Conservation (phyloP, 805 yeast genomes). For the Candida easanensis region DNA sequence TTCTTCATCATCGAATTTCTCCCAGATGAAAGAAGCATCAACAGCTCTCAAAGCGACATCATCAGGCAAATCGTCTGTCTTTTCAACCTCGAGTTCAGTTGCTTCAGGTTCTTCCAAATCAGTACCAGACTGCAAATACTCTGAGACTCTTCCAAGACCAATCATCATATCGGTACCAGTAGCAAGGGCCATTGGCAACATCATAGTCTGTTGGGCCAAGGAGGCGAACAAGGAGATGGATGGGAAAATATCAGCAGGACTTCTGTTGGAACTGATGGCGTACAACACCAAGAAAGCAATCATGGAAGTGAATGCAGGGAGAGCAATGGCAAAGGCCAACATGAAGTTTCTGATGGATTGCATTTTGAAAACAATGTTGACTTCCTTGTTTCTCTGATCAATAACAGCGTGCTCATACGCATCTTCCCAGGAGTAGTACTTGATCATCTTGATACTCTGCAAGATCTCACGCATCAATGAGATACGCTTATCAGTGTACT, state of each 20-base stretch:
- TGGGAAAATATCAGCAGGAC: conserved; percentile 65
- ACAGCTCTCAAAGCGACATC: conserved; percentile 46
- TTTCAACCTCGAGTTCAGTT: conserved; percentile 35
- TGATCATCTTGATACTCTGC: conserved; percentile 64
- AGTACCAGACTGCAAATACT: conserved; percentile 46
- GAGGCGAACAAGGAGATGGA: conserved; percentile 67
- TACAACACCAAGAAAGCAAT: conserved; percentile 44
- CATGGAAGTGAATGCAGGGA: conserved; percentile 55
- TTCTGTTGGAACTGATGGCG: conserved; percentile 34
- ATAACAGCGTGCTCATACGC: conserved; percentile 59
- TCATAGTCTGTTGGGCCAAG: conserved; percentile 57
- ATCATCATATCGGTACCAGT: conserved; percentile 66
- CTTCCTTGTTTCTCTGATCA: conserved; percentile 55
- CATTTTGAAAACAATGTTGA: conserved; percentile 51
- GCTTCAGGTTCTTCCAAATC: conserved; percentile 34
- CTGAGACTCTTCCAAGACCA: conserved; percentile 57
- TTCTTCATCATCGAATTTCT: conserved; percentile 36
- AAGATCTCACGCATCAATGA: conserved; percentile 58
- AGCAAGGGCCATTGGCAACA: conserved; percentile 69
- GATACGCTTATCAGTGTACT: conserved; percentile 64
- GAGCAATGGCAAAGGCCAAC: conserved; percentile 49
- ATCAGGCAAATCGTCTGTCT: conserved; percentile 19
- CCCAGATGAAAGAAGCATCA: conserved; percentile 70
- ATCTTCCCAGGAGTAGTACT: conserved; percentile 83
- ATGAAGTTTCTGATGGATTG: conserved; percentile 55